Evolutionary conservation across 2,329 filamentous ascomycete species (phyloP).

Genomic region (Botrytis pseudocinerea): DNA sequence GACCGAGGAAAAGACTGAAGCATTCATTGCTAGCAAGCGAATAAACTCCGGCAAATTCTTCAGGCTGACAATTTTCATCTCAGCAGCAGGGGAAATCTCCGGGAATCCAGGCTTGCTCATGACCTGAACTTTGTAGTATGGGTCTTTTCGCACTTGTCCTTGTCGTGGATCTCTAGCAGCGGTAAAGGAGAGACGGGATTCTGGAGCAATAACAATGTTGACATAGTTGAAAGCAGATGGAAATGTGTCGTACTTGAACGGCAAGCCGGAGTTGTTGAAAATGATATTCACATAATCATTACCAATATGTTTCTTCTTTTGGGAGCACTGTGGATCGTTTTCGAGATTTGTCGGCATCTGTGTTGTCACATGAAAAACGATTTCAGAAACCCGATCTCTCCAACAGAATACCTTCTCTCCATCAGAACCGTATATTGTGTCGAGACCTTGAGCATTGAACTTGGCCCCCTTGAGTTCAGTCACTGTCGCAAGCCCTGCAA

Average conservation of each 20-base stretch:
- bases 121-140: conserved; percentile 86
- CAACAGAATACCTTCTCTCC: conserved; percentile 90
- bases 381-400: conserved; percentile 91
- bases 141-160: conserved; percentile 42
- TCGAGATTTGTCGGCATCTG: conserved; percentile 93
- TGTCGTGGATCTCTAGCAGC: conserved; percentile 54
- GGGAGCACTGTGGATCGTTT: conserved; percentile 70
- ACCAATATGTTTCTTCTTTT: conserved; percentile 93
- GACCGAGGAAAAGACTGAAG: conserved; percentile 89
- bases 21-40: conserved; percentile 85
- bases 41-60: conserved; percentile 82
- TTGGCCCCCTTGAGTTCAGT: conserved; percentile 77
- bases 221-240: conserved; percentile 96
- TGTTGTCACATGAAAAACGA: conserved; percentile 93
- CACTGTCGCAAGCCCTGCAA: conserved; percentile 78
- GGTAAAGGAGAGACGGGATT: conserved; percentile 75
- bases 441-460: conserved; percentile 92
- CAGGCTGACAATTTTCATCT: conserved; percentile 84
- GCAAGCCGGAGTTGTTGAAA: conserved; percentile 92
- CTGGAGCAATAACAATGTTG: conserved; percentile 92
- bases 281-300: conserved; percentile 99
- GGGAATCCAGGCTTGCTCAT: conserved; percentile 88
- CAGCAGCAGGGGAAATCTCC: conserved; percentile 84
- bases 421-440: conserved; percentile 74
- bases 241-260: conserved; percentile 88